Conservation (phyloP, 495 filamentous ascomycete species). For the Lasiosphaeria miniovina region DNA sequence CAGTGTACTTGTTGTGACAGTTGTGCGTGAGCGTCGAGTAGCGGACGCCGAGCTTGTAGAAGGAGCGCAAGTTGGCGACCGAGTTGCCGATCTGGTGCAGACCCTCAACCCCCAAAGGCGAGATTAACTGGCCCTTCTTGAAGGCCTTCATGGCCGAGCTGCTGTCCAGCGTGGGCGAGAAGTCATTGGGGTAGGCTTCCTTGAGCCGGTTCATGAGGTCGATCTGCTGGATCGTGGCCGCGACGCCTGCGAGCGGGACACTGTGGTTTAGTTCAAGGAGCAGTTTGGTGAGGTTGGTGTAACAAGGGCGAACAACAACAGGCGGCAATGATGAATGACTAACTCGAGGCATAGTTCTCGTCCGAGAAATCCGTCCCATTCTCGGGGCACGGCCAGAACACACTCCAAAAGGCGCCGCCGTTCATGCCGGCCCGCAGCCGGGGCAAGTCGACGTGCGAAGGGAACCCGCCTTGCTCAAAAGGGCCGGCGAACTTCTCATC, state of each 20-base stretch:
- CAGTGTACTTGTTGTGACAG: constrained; percentile 88
- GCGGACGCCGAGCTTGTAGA: constrained; percentile 75
- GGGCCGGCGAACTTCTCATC: constrained; percentile 63
- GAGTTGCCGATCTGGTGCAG: constrained; percentile 94
- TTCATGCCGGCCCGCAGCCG: constrained; percentile 55
- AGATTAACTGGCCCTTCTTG: constrained; percentile 53
- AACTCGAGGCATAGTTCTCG: constrained; percentile 58
- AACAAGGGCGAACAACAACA: background rate
- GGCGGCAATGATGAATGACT: constrained; percentile 8
- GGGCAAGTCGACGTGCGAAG: constrained; percentile 76
- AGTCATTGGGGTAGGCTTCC: constrained; percentile 63
- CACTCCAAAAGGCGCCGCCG: constrained; percentile 89
- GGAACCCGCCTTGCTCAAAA: constrained; percentile 64
- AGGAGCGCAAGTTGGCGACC: constrained; percentile 69
- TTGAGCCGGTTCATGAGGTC: constrained; percentile 74
- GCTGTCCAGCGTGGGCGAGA: constrained; percentile 57
- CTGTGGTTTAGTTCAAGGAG: background rate
- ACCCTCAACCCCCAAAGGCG: constrained; percentile 82
- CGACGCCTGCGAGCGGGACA: constrained; percentile 41
- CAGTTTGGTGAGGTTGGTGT: background rate
- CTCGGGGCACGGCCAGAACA: constrained; percentile 73
- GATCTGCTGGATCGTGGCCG: constrained; percentile 75
- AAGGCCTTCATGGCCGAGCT: constrained; percentile 59
- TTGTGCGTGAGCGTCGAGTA: constrained; percentile 92
- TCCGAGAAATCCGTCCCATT: constrained; percentile 70